Conservation (phyloP, 78 protist species). For the Monosiga brevicollis region DNA sequence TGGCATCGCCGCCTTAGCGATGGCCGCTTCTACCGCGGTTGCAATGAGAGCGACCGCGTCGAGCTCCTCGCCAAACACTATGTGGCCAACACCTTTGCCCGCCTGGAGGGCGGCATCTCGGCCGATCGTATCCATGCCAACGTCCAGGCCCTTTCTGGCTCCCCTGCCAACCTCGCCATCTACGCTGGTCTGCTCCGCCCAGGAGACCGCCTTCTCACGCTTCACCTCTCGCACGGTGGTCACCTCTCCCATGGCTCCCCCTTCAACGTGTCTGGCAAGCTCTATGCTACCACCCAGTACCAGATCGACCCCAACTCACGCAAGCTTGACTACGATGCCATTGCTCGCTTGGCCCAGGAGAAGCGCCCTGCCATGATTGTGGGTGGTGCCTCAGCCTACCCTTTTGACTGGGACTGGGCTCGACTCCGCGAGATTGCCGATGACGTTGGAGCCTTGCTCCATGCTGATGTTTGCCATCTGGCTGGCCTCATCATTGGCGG, state of each 20-base stretch:
- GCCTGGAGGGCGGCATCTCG: background rate
- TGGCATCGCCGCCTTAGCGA: background rate
- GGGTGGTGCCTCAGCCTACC: slow-evolving; percentile 78
- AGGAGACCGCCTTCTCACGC: slow-evolving; percentile 72
- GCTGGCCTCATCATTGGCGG: slow-evolving; percentile 68
- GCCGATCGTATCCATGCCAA: slow-evolving; percentile 36
- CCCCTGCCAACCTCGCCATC: slow-evolving; percentile 76
- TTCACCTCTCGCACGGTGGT: slow-evolving; percentile 55
- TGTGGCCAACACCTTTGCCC: background rate
- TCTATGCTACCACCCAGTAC: slow-evolving; percentile 60
- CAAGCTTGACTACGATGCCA: slow-evolving; percentile 64
- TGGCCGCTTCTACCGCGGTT: background rate
- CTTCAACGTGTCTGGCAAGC: slow-evolving; percentile 33
- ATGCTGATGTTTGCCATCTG: slow-evolving; percentile 82
- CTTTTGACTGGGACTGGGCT: slow-evolving; percentile 59
- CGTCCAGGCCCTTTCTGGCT: slow-evolving; percentile 74
- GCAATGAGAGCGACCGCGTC: background rate
- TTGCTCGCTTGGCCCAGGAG: slow-evolving; percentile 29
- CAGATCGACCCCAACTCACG: slow-evolving; percentile 54
- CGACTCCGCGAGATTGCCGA: slow-evolving; percentile 34
- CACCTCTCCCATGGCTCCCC: slow-evolving; percentile 67
- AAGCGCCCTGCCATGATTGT: slow-evolving; percentile 73
- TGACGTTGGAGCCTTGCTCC: slow-evolving; percentile 42
- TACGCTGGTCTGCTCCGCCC: slow-evolving; percentile 65
- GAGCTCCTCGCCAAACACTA: background rate